Conservation (phyloP, 2,329 filamentous ascomycete genomes). For the Alternaria hordeiaustralica region DNA sequence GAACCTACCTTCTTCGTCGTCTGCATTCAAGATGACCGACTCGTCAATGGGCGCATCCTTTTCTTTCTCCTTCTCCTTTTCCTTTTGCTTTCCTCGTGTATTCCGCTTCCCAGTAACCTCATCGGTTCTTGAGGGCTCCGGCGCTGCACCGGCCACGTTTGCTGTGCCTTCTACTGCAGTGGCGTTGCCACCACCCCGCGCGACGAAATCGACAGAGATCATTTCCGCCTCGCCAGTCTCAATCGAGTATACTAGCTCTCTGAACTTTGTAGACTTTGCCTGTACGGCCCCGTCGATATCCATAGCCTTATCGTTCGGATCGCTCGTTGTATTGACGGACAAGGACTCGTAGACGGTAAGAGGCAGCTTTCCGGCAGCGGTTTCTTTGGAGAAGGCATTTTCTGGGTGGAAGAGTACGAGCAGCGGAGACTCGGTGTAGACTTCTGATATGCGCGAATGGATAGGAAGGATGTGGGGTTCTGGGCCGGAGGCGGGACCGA, state of each 20-base stretch:
- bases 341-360: constrained; percentile 88
- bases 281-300: constrained; percentile 70
- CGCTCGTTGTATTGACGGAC: constrained; percentile 40
- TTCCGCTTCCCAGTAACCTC: constrained; percentile 56
- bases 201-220: constrained; percentile 95
- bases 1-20: constrained; percentile 68
- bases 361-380: constrained; percentile 80
- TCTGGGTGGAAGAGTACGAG: constrained; percentile 85
- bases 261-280: constrained; percentile 69
- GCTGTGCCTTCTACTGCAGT: constrained; percentile 59
- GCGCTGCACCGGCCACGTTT: constrained; percentile 17
- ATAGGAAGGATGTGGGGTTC: constrained; percentile 71
- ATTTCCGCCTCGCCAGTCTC: constrained; percentile 97
- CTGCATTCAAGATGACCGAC: constrained; percentile 56
- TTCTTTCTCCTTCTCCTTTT: constrained; percentile 53
- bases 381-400: constrained; percentile 56
- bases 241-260: constrained; percentile 82
- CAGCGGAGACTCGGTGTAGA: constrained; percentile 84
- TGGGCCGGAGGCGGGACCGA: constrained; percentile 76
- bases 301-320: constrained; percentile 50
- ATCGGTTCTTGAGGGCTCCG: constrained; percentile 37
- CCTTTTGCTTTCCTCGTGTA: constrained; percentile 60
- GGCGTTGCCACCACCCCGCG: constrained; percentile 81
- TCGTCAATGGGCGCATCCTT: constrained; percentile 46
- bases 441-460: constrained; percentile 75